Evolutionary conservation across 1,139 yeast species (phyloP).

Genomic region (Magnusiomyces clavatus): DNA sequence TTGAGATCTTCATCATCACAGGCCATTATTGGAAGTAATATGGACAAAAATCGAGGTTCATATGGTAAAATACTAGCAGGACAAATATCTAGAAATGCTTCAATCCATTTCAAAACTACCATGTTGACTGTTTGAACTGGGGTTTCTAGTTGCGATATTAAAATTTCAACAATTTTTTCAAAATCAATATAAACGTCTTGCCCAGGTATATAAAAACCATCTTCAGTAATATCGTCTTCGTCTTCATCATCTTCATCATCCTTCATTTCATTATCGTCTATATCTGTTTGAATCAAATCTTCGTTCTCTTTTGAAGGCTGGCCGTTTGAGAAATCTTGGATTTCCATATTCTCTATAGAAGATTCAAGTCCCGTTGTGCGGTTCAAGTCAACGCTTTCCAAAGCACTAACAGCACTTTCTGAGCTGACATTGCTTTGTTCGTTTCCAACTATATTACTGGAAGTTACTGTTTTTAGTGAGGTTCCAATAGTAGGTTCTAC

Average conservation of each 20-base stretch:
- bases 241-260: constrained; percentile 21
- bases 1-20: constrained; percentile 45
- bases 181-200: constrained; percentile 82
- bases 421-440: no score
- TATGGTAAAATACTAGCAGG: constrained; percentile 69
- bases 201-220: constrained; percentile 67
- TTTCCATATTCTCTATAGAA: background rate
- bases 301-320: background rate
- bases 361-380: background rate
- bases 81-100: constrained; percentile 62
- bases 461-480: background rate
- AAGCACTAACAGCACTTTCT: background rate
- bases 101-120: constrained; percentile 79
- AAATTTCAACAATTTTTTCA: constrained; percentile 69
- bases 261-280: constrained; percentile 15
- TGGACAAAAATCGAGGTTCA: constrained; percentile 50
- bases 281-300: constrained; percentile 8
- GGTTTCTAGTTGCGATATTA: constrained; percentile 69
- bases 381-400: background rate
- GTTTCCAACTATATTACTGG: no score
- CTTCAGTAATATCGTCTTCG: constrained; percentile 32
- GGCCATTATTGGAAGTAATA: constrained; percentile 49
- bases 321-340: background rate
- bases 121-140: constrained; percentile 71
- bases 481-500: background rate